Percentiles rank a stretch among this genome's conserved stretches.
These are phyloP conservation scores for Entophlyctis helioformis DNA, from an alignment of 192 early-diverging fungal genomes.

Conservation along the genomic window DNA sequence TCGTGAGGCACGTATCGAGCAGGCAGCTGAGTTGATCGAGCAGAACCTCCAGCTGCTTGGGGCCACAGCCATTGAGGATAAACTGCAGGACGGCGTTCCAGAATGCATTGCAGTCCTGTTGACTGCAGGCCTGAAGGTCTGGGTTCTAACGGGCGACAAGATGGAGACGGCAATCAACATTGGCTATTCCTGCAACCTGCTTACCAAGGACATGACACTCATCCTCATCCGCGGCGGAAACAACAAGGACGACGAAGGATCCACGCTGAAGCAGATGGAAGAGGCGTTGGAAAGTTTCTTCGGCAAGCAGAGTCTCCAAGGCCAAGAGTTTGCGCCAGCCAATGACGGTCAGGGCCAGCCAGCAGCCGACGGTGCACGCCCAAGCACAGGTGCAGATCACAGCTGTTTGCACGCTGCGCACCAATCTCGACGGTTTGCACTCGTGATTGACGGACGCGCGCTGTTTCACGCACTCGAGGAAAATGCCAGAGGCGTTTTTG, in stretches of 20 bases:
- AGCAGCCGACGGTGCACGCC: too few species aligned
- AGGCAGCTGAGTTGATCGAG: conserved; percentile 69
- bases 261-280: conserved; percentile 56
- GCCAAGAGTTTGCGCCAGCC: too few species aligned
- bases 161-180: conserved; percentile 97
- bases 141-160: conserved; percentile 96
- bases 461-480: conserved; percentile 63
- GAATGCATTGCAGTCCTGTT: conserved; percentile 77
- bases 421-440: conserved; percentile 19
- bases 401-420: too few species aligned
- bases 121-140: conserved; percentile 83
- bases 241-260: conserved; percentile 1
- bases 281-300: conserved; percentile 55
- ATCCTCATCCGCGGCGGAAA: conserved; percentile 52
- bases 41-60: conserved; percentile 68
- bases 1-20: conserved; percentile 73
- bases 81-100: conserved; percentile 94
- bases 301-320: conserved; percentile 14
- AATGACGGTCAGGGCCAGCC: too few species aligned
- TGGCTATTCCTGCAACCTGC: conserved; percentile 85
- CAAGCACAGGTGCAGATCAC: too few species aligned
- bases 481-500: conserved; percentile 39
- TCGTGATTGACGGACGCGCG: conserved; percentile 90
- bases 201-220: conserved; percentile 71
- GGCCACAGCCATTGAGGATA: conserved; percentile 97